These are phyloP conservation scores for Suillus placidus DNA, from an alignment of 768 basidiomycete genomes.

Conservation along the genomic window DNA sequence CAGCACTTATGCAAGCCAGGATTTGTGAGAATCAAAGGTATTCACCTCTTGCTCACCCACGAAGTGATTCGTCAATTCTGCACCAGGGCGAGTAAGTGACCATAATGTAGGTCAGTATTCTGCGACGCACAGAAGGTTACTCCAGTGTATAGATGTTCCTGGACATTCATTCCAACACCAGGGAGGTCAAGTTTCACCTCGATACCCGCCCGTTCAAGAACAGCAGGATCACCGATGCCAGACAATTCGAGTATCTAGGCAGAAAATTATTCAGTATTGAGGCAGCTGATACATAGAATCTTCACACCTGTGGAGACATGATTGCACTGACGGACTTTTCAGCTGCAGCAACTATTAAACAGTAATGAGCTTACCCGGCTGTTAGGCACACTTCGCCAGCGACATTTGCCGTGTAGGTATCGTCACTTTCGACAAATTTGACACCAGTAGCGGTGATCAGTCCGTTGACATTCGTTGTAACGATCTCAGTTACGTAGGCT, in stretches of 20 bases:
- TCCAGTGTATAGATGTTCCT: slow-evolving; percentile 45
- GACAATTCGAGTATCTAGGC: slow-evolving; percentile 59
- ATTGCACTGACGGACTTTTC: slow-evolving; percentile 34
- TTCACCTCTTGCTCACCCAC: not conserved
- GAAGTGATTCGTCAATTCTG: not conserved
- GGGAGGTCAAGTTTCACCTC: slow-evolving; percentile 32
- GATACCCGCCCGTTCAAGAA: slow-evolving; percentile 45
- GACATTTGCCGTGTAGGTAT: slow-evolving; percentile 39
- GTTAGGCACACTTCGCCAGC: slow-evolving; percentile 54
- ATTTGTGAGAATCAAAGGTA: not conserved
- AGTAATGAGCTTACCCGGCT: slow-evolving; percentile 36
- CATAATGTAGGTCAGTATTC: not conserved
- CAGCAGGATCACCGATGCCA: slow-evolving; percentile 50
- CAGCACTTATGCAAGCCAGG: not conserved
- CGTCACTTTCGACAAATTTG: slow-evolving; percentile 41
- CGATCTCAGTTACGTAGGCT: slow-evolving; percentile 34
- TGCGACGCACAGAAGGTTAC: slow-evolving; percentile 30
- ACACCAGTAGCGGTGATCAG: slow-evolving; percentile 47
- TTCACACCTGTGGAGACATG: slow-evolving; percentile 32
- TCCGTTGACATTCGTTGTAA: slow-evolving; percentile 17
- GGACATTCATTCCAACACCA: slow-evolving; percentile 57
- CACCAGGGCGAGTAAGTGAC: not conserved
- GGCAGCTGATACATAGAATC: not conserved
- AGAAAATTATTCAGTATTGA: not conserved
- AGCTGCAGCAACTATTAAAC: not conserved